Percentiles rank a stretch among this genome's conserved stretches.
These are phyloP conservation scores for Solanum etuberosum DNA, from an alignment of 257 asterid species.

Conservation along the genomic window DNA sequence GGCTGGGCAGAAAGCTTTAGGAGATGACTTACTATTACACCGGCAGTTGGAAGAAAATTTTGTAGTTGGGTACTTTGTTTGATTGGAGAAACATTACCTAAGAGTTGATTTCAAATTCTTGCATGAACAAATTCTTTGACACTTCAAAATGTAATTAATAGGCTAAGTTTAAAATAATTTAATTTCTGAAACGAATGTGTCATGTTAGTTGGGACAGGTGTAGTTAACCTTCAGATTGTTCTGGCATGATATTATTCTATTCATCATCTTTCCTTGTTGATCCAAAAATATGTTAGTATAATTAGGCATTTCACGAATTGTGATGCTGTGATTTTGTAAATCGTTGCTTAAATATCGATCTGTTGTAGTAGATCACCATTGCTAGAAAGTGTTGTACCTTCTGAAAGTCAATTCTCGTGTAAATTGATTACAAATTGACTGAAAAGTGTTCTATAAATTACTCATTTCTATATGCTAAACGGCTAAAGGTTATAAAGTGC, in stretches of 20 bases:
- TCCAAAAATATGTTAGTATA: background rate
- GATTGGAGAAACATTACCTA: background rate
- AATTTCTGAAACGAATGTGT: background rate
- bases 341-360: background rate
- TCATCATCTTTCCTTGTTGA: background rate
- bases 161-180: background rate
- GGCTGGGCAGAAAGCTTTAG: background rate
- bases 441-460: background rate
- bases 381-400: background rate
- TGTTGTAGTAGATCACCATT: background rate
- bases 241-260: background rate
- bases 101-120: background rate
- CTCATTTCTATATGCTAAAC: background rate
- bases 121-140: background rate
- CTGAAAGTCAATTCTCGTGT: background rate
- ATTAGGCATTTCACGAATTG: background rate
- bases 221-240: background rate
- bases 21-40: background rate
- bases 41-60: background rate
- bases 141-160: background rate
- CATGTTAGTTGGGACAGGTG: background rate
- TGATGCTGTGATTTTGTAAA: background rate
- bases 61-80: background rate
- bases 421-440: background rate
- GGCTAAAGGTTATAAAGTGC: background rate